Conservation (phyloP, 2,329 filamentous ascomycete genomes). For the Sclerotinia glacialis region DNA sequence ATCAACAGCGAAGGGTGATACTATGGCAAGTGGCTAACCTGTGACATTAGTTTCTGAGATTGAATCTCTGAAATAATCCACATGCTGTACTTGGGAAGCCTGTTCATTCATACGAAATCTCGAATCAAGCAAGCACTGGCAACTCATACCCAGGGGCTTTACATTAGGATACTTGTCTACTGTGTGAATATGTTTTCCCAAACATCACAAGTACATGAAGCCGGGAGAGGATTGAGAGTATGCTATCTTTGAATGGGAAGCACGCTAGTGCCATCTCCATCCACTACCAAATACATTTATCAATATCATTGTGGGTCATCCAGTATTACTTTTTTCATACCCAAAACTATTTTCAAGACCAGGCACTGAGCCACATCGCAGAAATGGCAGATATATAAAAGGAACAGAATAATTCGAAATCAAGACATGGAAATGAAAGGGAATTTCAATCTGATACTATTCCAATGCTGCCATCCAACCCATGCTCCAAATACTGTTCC, state of each 20-base stretch:
- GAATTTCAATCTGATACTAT: background rate
- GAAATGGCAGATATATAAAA: background rate
- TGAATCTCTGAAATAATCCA: background rate
- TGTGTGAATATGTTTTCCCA: background rate
- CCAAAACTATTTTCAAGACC: background rate
- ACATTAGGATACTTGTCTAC: background rate
- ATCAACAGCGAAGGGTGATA: background rate
- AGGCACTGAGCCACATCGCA: background rate
- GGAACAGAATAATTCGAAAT: background rate
- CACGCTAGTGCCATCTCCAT: background rate
- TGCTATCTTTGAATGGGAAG: background rate
- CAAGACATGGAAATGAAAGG: background rate
- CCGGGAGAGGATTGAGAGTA: background rate
- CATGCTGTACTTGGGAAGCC: background rate
- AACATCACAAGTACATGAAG: background rate
- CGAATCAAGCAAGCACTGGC: background rate
- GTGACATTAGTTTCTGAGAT: background rate
- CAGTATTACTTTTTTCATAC: background rate
- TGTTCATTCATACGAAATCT: background rate
- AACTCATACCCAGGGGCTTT: background rate
- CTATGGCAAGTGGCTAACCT: background rate
- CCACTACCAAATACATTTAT: background rate
- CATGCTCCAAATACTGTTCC: conserved; percentile 1
- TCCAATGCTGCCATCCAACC: background rate
- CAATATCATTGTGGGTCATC: background rate